A percentile compares a stretch with the other conserved stretches of the same genome.
These are phyloP conservation scores for Arabidopsis suecica DNA, from an alignment of 345 rosid genomes.

Conservation along the genomic window DNA sequence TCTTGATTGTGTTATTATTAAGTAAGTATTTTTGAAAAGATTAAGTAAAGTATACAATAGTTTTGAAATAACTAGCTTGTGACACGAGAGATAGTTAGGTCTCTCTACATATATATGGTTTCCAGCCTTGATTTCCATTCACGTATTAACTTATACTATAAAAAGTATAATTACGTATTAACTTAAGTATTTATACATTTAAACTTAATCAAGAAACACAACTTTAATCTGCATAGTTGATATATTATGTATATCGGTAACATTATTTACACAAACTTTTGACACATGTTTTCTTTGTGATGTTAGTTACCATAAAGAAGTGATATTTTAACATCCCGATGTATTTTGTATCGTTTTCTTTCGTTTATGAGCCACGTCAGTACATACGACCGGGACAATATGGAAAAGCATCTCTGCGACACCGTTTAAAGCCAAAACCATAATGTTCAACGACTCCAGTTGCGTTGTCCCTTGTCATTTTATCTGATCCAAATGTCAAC, in stretches of 20 bases:
- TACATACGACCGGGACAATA: constrained; percentile 27
- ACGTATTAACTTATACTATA: not conserved
- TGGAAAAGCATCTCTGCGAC: constrained; percentile 20
- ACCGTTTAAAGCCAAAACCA: constrained; percentile 34
- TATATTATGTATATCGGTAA: not conserved
- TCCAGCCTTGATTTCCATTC: constrained; percentile 7
- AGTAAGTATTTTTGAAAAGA: too few species aligned
- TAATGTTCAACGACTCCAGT: constrained; percentile 32
- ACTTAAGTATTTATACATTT: not conserved
- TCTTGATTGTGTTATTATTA: too few species aligned
- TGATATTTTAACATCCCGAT: not conserved
- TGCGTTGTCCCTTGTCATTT: constrained; percentile 28
- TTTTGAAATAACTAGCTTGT: not conserved
- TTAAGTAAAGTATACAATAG: too few species aligned
- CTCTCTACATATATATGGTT: not conserved
- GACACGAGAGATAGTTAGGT: not conserved
- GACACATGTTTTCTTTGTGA: constrained; percentile 5
- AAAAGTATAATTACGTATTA: not conserved
- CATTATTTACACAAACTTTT: not conserved
- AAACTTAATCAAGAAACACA: not conserved
- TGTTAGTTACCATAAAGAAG: not conserved
- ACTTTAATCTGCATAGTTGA: not conserved
- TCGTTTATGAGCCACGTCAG: constrained; percentile 13
- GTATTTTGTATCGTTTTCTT: not conserved
- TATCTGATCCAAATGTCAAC: constrained; percentile 34